Evolutionary conservation across 2,329 filamentous ascomycete species (phyloP).

Genomic region (Diaporthe sp.): DNA sequence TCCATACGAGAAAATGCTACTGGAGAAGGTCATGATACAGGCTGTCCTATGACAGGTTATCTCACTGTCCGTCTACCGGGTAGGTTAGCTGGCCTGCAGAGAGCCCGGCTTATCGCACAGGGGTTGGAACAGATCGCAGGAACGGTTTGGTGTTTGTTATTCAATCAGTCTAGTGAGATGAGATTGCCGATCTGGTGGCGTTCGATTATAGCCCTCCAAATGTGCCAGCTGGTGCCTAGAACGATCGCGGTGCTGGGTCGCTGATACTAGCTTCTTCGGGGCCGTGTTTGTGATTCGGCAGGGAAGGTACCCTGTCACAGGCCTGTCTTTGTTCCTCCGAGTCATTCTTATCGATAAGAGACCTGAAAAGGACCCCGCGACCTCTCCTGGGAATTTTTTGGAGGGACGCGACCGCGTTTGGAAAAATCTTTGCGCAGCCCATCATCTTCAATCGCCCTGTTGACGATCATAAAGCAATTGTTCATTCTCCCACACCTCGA

Average conservation of each 20-base stretch:
- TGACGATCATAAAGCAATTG: conserved; percentile 16
- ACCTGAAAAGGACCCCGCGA: conserved; percentile 34
- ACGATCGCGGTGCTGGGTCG: not conserved
- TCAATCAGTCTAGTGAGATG: not conserved
- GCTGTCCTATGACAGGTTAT: not conserved
- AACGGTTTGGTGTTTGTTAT: not conserved
- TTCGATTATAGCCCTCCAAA: not conserved
- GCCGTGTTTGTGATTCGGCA: not conserved
- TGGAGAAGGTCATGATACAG: not conserved
- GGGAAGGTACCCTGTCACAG: not conserved
- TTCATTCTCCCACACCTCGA: conserved; percentile 6
- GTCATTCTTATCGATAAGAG: conserved; percentile 40
- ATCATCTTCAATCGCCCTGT: conserved; percentile 30
- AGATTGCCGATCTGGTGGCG: not conserved
- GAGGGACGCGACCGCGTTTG: conserved; percentile 37
- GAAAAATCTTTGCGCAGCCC: conserved; percentile 36
- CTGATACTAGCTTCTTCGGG: conserved; percentile 8
- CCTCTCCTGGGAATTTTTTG: conserved; percentile 26
- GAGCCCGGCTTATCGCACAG: not conserved
- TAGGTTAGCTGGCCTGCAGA: not conserved
- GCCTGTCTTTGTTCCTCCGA: conserved; percentile 11
- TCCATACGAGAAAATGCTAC: not conserved
- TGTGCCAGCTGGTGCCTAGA: not conserved
- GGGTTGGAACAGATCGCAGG: not conserved
- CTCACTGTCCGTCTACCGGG: not conserved